phyloP scores from a whole-genome alignment of 306 rosid species.

The Pterocarpus macrocarpus region DNA sequence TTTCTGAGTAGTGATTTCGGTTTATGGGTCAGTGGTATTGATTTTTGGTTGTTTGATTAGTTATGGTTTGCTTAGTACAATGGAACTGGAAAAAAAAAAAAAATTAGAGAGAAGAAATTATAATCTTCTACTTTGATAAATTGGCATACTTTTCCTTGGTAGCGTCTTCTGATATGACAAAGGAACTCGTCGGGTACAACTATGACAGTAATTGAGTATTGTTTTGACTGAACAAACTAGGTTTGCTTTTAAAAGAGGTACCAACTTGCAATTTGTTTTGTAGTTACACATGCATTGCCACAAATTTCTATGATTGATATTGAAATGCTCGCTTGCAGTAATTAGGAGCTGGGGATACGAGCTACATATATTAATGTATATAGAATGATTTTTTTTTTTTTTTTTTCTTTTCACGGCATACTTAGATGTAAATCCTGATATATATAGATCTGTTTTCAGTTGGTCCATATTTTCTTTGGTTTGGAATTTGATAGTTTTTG shows the following conservation, averaged over 20 bases:
- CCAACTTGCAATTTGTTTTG: background rate
- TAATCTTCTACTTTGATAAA: background rate
- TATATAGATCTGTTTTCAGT: conserved; percentile 2
- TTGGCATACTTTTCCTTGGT: conserved; percentile 16
- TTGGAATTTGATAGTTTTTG: background rate
- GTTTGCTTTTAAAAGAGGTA: too few relatives aligned
- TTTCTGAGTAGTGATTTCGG: background rate
- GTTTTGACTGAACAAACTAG: too few relatives aligned
- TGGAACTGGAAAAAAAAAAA: background rate
- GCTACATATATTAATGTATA: background rate
- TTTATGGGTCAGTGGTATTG: background rate
- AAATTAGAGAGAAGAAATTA: background rate
- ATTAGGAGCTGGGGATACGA: background rate
- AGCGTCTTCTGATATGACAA: conserved; percentile 16
- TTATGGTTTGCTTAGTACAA: background rate
- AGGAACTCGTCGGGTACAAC: background rate
- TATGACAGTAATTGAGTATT: background rate
- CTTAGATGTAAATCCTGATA: background rate
- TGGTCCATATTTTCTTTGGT: conserved; percentile 6
- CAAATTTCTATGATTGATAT: background rate
- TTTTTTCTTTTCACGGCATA: background rate
- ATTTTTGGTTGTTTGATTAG: conserved; percentile 10
- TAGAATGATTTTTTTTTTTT: background rate
- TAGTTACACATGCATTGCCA: conserved; percentile 1
- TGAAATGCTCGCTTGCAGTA: conserved; percentile 1